Evolutionary conservation across 2,329 filamentous ascomycete species (phyloP).

Genomic region (Alternaria sp.): DNA sequence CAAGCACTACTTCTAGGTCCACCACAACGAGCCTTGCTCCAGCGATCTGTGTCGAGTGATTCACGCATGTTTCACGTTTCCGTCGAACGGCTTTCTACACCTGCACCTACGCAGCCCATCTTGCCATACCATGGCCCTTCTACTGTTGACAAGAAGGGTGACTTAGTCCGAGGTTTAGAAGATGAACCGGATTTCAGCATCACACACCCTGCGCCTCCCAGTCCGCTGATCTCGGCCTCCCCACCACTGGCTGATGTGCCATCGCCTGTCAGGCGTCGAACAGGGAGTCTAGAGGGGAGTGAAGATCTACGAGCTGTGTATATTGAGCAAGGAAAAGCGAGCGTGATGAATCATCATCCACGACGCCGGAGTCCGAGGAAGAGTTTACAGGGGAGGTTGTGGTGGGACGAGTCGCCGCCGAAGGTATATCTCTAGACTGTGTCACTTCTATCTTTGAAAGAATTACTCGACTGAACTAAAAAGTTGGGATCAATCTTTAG

Average conservation of each 20-base stretch:
- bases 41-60: neutral
- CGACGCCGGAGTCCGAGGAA: neutral
- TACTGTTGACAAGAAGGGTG: neutral
- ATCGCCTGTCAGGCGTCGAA: neutral
- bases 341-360: neutral
- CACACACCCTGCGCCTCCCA: slow-evolving; percentile 4
- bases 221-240: neutral
- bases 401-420: slow-evolving; percentile 1
- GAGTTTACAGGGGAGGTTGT: neutral
- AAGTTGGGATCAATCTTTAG: too few relatives aligned
- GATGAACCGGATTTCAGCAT: slow-evolving; percentile 5
- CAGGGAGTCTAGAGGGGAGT: neutral
- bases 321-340: slow-evolving; percentile 7
- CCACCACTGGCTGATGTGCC: neutral
- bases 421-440: neutral
- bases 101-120: neutral
- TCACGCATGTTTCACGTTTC: slow-evolving; percentile 6
- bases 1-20: slow-evolving; percentile 5
- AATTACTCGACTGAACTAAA: too few relatives aligned
- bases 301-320: neutral
- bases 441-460: too few relatives aligned
- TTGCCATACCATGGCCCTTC: neutral
- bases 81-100: neutral
- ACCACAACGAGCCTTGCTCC: neutral
- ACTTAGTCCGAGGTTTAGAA: neutral